phyloP scores from a whole-genome alignment of 768 basidiomycete species.

The Kwoniella shandongensis region DNA sequence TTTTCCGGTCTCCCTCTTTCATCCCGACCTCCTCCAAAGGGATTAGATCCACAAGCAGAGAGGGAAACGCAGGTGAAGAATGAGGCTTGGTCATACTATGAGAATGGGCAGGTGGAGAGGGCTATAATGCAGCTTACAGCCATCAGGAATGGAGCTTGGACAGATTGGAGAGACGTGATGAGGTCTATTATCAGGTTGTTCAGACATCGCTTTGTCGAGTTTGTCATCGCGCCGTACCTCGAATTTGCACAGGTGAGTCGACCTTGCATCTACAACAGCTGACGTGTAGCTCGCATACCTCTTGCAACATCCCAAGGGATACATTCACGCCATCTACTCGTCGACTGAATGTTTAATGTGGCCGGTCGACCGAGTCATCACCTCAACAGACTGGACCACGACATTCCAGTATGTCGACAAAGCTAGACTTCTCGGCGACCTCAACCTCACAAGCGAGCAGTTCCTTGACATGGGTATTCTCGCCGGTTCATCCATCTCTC shows the following conservation, averaged over 20 bases:
- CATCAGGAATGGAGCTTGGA: slow-evolving; percentile 61
- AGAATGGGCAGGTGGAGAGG: slow-evolving; percentile 83
- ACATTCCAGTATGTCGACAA: slow-evolving; percentile 83
- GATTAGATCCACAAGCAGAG: slow-evolving; percentile 53
- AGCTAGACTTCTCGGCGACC: slow-evolving; percentile 65
- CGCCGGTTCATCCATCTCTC: slow-evolving; percentile 74
- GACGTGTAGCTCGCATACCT: slow-evolving; percentile 80
- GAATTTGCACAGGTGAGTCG: slow-evolving; percentile 88
- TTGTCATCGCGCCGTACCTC: slow-evolving; percentile 90
- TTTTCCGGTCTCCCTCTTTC: slow-evolving; percentile 84
- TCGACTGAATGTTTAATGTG: slow-evolving; percentile 87
- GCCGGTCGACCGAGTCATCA: slow-evolving; percentile 71
- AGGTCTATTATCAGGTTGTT: slow-evolving; percentile 88
- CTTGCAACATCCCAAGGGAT: slow-evolving; percentile 85
- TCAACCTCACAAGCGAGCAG: slow-evolving; percentile 76
- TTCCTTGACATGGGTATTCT: slow-evolving; percentile 92
- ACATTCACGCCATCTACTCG: slow-evolving; percentile 91
- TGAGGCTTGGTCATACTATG: slow-evolving; percentile 91
- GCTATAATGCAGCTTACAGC: slow-evolving; percentile 82
- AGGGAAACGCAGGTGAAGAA: slow-evolving; percentile 41
- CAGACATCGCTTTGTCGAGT: slow-evolving; percentile 91
- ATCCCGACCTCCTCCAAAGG: slow-evolving; percentile 68
- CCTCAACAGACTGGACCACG: slow-evolving; percentile 73
- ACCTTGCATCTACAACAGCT: not conserved
- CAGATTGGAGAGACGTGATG: slow-evolving; percentile 85